Evolutionary conservation across 2,329 filamentous ascomycete species (phyloP), one percentile per base, ranked within the genome.

Genomic region (Aspergillus pseudotamarii): DNA sequence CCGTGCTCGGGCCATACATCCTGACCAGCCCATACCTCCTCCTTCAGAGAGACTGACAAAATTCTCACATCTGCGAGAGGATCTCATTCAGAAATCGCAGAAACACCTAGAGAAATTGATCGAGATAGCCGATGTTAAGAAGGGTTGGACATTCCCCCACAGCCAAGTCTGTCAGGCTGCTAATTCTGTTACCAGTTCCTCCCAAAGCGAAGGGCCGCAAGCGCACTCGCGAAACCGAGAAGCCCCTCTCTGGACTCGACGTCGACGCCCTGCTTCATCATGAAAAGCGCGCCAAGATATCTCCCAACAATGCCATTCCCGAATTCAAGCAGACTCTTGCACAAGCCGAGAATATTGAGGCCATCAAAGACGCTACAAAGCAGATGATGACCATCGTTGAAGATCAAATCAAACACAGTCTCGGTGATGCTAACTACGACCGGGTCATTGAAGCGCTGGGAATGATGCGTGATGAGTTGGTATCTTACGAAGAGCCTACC

Each of bases 161-260:
- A 55, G 36, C 23, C 53, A 43, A 45, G 41, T 16, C 16, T 23
- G n/a, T 9, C 46, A 54, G 65, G 57, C 71, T 65, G 58, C 71
- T 77, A 62, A 79, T 63, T n/a, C 2, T 16, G 50, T n/a, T 3
- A 62, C 9, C 69, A 90, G 93, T 97, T 0, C 91, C 92, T 9
- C 89, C 90, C 0, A 95, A 93, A 76, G 85, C 85, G 46, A 93
- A 92, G 76, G 89, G 91, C 41, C 89, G 88, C 65, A 90, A 90
- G 72, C 82, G 84, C 43, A 84, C 85, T 51, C 86, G 87, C 68
- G 89, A 96, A 34, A 79, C 85, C 0, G 85, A 90, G 63, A 94
- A 94, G 71, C 95, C 95, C 0, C 86, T 97, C 10, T 98, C 94
- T 0, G 94, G 94, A 23, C 88, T 99, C 46, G 91, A 98, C 71